A percentile compares a stretch with the other conserved stretches of the same genome.
phyloP scores from a whole-genome alignment of 495 filamentous ascomycete genomes.

The Corynascus novoguineensis region DNA sequence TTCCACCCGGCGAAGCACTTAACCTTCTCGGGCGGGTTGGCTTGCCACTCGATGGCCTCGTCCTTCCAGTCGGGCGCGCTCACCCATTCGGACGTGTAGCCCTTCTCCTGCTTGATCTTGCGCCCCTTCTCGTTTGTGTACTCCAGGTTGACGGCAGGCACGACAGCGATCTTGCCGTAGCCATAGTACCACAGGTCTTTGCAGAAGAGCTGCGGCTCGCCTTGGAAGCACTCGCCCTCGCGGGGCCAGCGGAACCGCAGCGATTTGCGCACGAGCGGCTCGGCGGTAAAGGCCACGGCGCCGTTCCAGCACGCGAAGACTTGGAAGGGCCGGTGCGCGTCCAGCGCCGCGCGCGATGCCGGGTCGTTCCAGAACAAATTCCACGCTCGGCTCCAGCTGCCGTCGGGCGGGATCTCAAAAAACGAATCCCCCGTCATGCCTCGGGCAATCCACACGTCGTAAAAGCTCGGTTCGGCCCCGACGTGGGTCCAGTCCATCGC shows the following conservation, averaged over 20 bases:
- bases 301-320: slow-evolving; percentile 54
- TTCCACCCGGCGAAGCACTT: slow-evolving; percentile 24
- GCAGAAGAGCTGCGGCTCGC: slow-evolving; percentile 44
- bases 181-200: slow-evolving; percentile 47
- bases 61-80: slow-evolving; percentile 6
- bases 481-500: slow-evolving; percentile 50
- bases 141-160: slow-evolving; percentile 46
- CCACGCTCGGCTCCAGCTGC: slow-evolving; percentile 37
- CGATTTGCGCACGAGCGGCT: slow-evolving; percentile 30
- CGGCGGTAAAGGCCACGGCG: slow-evolving; percentile 29
- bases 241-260: slow-evolving; percentile 32
- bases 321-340: slow-evolving; percentile 40
- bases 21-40: slow-evolving; percentile 22
- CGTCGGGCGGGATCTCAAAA: slow-evolving; percentile 43
- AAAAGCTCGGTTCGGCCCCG: slow-evolving; percentile 38
- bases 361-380: slow-evolving; percentile 46
- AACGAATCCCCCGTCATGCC: slow-evolving; percentile 46
- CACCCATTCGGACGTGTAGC: slow-evolving; percentile 30
- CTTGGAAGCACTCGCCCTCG: slow-evolving; percentile 41
- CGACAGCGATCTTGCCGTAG: slow-evolving; percentile 43
- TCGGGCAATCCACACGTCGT: slow-evolving; percentile 50
- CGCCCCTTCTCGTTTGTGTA: slow-evolving; percentile 36
- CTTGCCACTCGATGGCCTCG: slow-evolving; percentile 17
- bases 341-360: slow-evolving; percentile 23
- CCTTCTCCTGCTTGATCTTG: slow-evolving; percentile 38